A percentile compares a stretch with the other conserved stretches of the same genome.
phyloP scores from a whole-genome alignment of 208 protist genomes.

The Crithidia acanthocephali region DNA sequence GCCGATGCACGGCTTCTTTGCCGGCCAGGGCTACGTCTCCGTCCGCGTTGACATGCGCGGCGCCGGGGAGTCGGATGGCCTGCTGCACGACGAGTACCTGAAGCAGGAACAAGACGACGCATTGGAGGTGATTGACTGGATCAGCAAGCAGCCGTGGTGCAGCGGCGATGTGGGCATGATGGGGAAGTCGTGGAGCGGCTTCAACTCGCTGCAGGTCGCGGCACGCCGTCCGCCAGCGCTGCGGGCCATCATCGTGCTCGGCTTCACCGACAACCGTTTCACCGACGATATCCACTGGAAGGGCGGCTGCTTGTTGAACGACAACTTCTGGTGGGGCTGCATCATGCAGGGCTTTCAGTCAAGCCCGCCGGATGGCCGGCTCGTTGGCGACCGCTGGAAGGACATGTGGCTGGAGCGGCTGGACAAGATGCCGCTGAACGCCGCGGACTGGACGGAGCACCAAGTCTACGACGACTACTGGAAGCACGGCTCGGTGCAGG shows the following conservation, averaged over 20 bases:
- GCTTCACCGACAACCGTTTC: slow-evolving; percentile 74
- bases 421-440: slow-evolving; percentile 55
- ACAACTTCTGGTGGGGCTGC: slow-evolving; percentile 78
- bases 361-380: slow-evolving; percentile 42
- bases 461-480: slow-evolving; percentile 66
- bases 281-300: slow-evolving; percentile 78
- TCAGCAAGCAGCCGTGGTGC: slow-evolving; percentile 63
- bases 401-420: slow-evolving; percentile 57
- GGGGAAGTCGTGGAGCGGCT: slow-evolving; percentile 73
- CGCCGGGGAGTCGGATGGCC: slow-evolving; percentile 58
- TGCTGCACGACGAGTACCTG: slow-evolving; percentile 63
- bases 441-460: slow-evolving; percentile 52
- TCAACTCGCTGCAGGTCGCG: slow-evolving; percentile 74
- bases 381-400: slow-evolving; percentile 57
- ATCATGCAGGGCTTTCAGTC: slow-evolving; percentile 69
- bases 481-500: slow-evolving; percentile 62
- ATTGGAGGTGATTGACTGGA: slow-evolving; percentile 69
- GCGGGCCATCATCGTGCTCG: slow-evolving; percentile 64
- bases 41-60: slow-evolving; percentile 74
- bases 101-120: slow-evolving; percentile 69
- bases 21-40: slow-evolving; percentile 54
- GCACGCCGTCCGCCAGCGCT: slow-evolving; percentile 54
- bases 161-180: slow-evolving; percentile 70
- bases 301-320: slow-evolving; percentile 68
- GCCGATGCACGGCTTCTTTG: slow-evolving; percentile 75